Evolutionary conservation across 176 grass and related monocot genomes (phyloP), one percentile per base, ranked within the genome.

Genomic region (Aegilops speltoides): DNA sequence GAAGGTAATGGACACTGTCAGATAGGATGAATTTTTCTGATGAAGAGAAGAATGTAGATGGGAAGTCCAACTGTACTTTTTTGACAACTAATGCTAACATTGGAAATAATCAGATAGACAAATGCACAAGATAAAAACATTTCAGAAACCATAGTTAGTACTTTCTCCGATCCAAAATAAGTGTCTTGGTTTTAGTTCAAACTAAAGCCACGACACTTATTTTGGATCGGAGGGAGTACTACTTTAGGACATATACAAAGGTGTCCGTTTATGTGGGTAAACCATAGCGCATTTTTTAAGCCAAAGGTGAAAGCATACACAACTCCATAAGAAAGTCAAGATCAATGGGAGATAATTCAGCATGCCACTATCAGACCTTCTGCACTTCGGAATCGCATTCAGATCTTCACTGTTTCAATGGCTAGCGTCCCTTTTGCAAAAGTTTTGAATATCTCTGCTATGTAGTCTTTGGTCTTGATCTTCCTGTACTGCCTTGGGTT

Each of bases 401-500:
- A 54, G 57, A 81, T 81, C 25, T 81, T 81, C 9, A 67, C 62
- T 0, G 38, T 66, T 2, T 81, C 79, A 40, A 81, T 81, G 6
- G 62, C 62, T 65, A 64, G 40, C 4, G 79, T 48, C 16, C 79
- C 79, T 67, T 25, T 64, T 3, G 79, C 79, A 32, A 81, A 81
- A 50, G 62, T 64, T 81, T 67, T 43, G 10, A 41, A 66, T 17
- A 81, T 46, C 24, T 65, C 79, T 31, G 36, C 10, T 19, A 81
- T 12, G 40, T 81, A 81, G 24, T 81, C 79, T 40, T 66, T 66
- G 37, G 79, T 81, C 5, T 81, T 81, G 33, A 81, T 45, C 11
- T 65, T 67, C 62, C 24, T 65, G 37, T 81, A 81, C 62, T 16
- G 61, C 24, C 36, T 41, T 5, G 38, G 38, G 1, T 66, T 64